Base-by-base conservation (phyloP, 495 filamentous ascomycete genomes). In the Amniculicola lignicola region DNA sequence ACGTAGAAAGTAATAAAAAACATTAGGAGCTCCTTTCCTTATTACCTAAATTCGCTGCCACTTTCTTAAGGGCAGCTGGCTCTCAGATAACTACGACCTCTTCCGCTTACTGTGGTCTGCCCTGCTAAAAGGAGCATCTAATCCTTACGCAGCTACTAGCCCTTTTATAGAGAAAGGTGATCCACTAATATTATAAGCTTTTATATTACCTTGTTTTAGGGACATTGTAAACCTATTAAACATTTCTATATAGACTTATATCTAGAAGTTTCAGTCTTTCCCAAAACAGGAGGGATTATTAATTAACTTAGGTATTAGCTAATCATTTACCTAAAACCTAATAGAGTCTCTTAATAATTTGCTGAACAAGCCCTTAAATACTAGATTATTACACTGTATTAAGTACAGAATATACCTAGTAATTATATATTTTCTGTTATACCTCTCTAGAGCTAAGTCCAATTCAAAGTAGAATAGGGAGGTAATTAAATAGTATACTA, bases 121-220 rank as follows among this genome's bases (percentile, higher is more conserved):
- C 24, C 41, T 55, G n/a, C 51, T 27, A 21, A 55, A 47, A 15
- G 7, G 18, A 35, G 40, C 27, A 36, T 47, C 24, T 29, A 55
- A 37, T 28, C 51, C 25, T 55, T 55, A 27, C n/a, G 37, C 37
- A 19, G 18, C 1, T 44, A 44, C 15, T 19, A 53, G 21, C 21
- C n/a, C 29, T 16, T 47, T 12, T 35, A 55, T 55, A 3, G 40
- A 55, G 51, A 47, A 55, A 18, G 51, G 41, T 6, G 41, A 55
- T 16, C 41, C 41, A 39, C 51, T 55, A 47, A 55, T 47, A 37
- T 55, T 55, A 33, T 25, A 55, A 33, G 51, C 18, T 24, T 55
- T 27, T 16, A 27, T 12, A 2, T 47, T 21, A 29, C 24, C 51
- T 37, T 46, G 25, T 28, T 46, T 46, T 19, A 55, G 27, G 19